Evolutionary conservation across 2,329 filamentous ascomycete species (phyloP), one percentile per base, ranked within the genome.

Genomic region (Aureobasidium sp.): DNA sequence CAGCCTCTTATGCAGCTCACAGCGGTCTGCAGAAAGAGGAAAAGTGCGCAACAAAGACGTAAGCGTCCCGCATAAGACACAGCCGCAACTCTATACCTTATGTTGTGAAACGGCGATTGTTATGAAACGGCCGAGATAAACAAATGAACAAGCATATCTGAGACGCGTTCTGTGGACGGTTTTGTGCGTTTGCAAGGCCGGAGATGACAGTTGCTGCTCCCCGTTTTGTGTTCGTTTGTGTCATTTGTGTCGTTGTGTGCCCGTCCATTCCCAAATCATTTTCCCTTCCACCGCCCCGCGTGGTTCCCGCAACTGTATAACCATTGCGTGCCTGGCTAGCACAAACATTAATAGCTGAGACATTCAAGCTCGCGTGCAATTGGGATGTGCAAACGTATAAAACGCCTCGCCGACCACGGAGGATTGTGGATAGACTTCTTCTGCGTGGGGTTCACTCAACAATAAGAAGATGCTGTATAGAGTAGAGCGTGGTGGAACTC

Each of bases 111-210:
- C 49, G 49, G 49, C 8, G 52, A 44, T 57, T 57, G 53, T 57
- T 57, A 45, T 57, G 53, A 57, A 57, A 57, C 53, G 53, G 53
- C 25, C 25, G 9, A 57, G 41, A 45, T 57, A 57, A 57, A 57
- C 53, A 57, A 57, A 56, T n/a, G 15, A 34, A 55, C 41, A 57
- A 57, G 53, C 53, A 57, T 45, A 57, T 37, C 29, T 55, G 22
- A 55, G 51, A 57, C 53, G 53, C 53, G 53, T 57, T 45, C 37
- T 44, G 39, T 29, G 27, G 27, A 36, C 53, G 11, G 53, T 45
- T 45, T 57, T 45, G 12, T 57, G 53, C 53, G 53, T 56, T 56
- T 56, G 17, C 34, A 31, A n/a, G 51, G 51, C 48, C 39, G 48
- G 31, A 49, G 11, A 22, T 15, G 49, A 37, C 31, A 37, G 31